Base-by-base conservation (phyloP, 2,329 filamentous ascomycete species). In the Diaporthe batatas region DNA sequence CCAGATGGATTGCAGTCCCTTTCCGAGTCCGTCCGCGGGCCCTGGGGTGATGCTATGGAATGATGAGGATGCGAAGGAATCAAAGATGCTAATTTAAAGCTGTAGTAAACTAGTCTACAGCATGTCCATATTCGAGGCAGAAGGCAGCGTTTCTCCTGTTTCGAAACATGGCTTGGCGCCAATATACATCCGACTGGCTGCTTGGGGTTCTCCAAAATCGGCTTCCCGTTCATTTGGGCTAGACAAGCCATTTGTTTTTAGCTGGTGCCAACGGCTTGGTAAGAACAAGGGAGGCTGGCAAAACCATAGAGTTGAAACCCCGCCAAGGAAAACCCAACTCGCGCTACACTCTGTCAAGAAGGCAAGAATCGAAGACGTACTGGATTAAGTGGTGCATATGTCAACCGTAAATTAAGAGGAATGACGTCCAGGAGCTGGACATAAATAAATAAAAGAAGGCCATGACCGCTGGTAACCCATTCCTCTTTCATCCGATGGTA, bases 301-400 rank as follows among this genome's bases (percentile, higher is more conserved):
- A 47, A 51, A n/a, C 42, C 42, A 34, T 65, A 65, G 2, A 65
- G 25, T 34, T 65, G 59, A 65, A 65, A 65, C 59, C 49, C 11
- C 36, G 59, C 59, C 59, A 65, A 65, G 59, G 23, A 36, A 49
- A n/a, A 16, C 29, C 49, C 18, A n/a, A 23, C 21, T 51, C 1
- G 18, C 44, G 25, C 42, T 65, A 65, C 11, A 29, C 59, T 65
- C 34, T 21, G 18, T 47, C 23, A 12, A 7, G 47, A 49, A 34
- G 59, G 12, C 44, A 23, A 6, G 29, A 42, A 51, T 65, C 21
- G 11, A 34, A n/a, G 18, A 29, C 12, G 25, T 36, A 51, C 25
- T 65, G 8, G 25, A 47, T 64, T 49, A 47, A 64, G 42, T 64
- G 58, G 34, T 12, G 25, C 58, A 47, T 64, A n/a, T 47, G 39